Evolutionary conservation across 371 early-diverging fungal genomes (phyloP).

Genomic region (Mucor sp.): DNA sequence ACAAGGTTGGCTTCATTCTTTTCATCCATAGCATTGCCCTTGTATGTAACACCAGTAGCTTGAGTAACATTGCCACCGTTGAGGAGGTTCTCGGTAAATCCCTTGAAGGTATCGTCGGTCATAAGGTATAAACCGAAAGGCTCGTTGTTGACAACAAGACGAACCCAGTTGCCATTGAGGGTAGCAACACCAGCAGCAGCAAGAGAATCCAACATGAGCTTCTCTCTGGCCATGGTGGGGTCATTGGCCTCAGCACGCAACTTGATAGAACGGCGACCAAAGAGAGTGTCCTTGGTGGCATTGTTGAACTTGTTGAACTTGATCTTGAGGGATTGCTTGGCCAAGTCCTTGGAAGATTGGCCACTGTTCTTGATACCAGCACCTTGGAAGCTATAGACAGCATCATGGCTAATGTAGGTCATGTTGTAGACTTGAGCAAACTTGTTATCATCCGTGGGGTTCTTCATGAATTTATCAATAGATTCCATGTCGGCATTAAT

Average conservation of each 20-base stretch:
- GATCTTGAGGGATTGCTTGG: conserved; percentile 55
- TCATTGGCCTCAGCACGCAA: conserved; percentile 56
- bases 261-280: conserved; percentile 50
- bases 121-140: conserved; percentile 54
- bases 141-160: conserved; percentile 53
- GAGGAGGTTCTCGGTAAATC: conserved; percentile 46
- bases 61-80: conserved; percentile 26
- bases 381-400: conserved; percentile 42
- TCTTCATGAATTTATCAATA: conserved; percentile 29
- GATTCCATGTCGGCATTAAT: conserved; percentile 36
- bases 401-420: conserved; percentile 50
- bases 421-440: conserved; percentile 35
- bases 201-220: conserved; percentile 47
- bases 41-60: conserved; percentile 36
- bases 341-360: conserved; percentile 54
- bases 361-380: conserved; percentile 51
- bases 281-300: conserved; percentile 23
- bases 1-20: conserved; percentile 33
- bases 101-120: conserved; percentile 55
- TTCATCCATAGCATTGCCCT: conserved; percentile 35
- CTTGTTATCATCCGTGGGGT: conserved; percentile 32
- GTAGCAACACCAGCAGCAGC: conserved; percentile 56
- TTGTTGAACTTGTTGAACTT: conserved; percentile 44
- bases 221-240: conserved; percentile 53
- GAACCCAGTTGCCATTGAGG: conserved; percentile 54